Percentiles rank a stretch among this genome's conserved stretches.
Evolutionary conservation across 106 monocot genomes (phyloP).

Genomic region (Gastrodia elata): DNA sequence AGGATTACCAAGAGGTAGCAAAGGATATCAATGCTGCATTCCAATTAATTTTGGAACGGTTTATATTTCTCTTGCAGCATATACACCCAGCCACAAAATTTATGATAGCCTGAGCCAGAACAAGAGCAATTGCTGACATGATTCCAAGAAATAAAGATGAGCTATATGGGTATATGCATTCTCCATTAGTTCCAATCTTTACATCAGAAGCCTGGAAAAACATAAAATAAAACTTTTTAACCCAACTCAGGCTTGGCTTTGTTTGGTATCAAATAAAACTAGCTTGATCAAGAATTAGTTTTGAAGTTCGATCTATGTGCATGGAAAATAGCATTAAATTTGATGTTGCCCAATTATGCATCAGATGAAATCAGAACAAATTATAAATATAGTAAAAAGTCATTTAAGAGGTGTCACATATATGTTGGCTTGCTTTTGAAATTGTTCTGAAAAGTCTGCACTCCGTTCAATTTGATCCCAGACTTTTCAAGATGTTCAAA

Average conservation of each 20-base stretch:
- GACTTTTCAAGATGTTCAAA: too few relatives aligned
- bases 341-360: neutral
- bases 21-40: conserved; percentile 53
- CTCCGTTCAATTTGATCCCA: too few relatives aligned
- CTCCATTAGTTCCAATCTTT: conserved; percentile 13
- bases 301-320: neutral
- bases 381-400: neutral
- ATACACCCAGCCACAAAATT: conserved; percentile 79
- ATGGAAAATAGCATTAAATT: neutral
- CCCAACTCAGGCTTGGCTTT: neutral
- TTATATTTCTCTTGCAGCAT: conserved; percentile 65
- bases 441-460: too few relatives aligned
- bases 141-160: conserved; percentile 67
- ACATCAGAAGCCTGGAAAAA: conserved; percentile 57
- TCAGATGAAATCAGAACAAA: too few relatives aligned
- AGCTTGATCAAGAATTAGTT: neutral
- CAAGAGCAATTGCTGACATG: conserved; percentile 47
- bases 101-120: conserved; percentile 64
- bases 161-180: conserved; percentile 68
- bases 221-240: neutral
- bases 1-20: conserved; percentile 66
- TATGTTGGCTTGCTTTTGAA: neutral
- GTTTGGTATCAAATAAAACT: conserved; percentile 1
- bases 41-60: conserved; percentile 47
- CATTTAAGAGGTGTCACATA: neutral